Base-by-base conservation (phyloP, 192 early-diverging fungal species). In the Coemansia sp. region DNA sequence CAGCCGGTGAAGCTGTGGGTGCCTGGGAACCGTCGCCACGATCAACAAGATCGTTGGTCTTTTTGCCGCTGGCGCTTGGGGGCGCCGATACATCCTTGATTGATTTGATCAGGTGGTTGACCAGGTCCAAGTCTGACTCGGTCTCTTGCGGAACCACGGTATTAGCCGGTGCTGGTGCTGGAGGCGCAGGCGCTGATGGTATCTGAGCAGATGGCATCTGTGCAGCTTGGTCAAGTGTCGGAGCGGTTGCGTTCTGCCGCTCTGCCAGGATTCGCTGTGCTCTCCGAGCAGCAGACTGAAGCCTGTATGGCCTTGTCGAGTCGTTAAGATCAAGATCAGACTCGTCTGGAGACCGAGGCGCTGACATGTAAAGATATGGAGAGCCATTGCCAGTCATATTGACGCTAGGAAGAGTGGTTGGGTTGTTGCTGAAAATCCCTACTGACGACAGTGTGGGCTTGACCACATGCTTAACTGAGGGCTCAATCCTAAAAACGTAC, bases 361-460 rank as follows among this genome's bases (percentile, higher is more conserved):
- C 79, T 18, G 79, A 82, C 79, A 82, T 82, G 68, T 73, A 62
- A 68, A 82, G 52, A 34, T 76, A 82, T 2, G 79, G 79, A 16
- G 79, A 82, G 7, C 79, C 79, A 30, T 69, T 73, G 5, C 71
- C 68, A 20, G 79, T 82, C 48, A 65, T 64, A 50, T 82, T 76
- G 30, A 70, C 74, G 54, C 77, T 76, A 17, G 74, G 71, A n/a
- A 73, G 61, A 0, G 74, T 68, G 6, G 79, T 76, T 1, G 79
- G 73, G 7, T 73, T 70, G 56, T 67, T 73, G 71, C 71, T 82
- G 25, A 82, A 72, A 20, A 67, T 28, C 16, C 71, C 74, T 48
- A 82, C 58, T 20, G 79, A 56, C 6, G 74, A 49, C 11, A 82
- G 48, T 18, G 74, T 70, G 29, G 79, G 74, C 49, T 71, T 76